Base-by-base conservation (phyloP, 495 filamentous ascomycete species). In the Durotheca rogersii region DNA sequence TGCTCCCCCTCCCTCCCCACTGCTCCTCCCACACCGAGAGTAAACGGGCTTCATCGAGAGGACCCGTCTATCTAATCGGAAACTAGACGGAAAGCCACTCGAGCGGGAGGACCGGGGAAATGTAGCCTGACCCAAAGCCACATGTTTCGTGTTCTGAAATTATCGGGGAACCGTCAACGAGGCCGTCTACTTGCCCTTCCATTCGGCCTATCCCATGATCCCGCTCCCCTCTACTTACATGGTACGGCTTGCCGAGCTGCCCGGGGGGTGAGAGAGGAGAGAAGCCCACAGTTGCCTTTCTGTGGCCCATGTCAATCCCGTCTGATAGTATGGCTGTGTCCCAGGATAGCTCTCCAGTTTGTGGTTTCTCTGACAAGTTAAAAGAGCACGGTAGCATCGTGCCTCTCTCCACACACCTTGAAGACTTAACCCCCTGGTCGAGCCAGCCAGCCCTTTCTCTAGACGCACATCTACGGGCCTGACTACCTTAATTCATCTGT, bases 351-450 rank as follows among this genome's bases (percentile, higher is more conserved):
- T 60, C 56, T 60, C 56, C 51, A 60, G 56, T 60, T 53, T 60
- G 56, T 60, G 31, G 51, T 60, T 60, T 55, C 56, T 60, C 56
- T 60, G 56, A 56, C 56, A 55, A 51, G 51, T 48, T 47, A 51
- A 60, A 55, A 59, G 55, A 60, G 56, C 51, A 60, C 56, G 36
- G 56, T 60, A 60, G 43, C 56, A 60, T 60, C 51, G 56, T 51
- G 42, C 36, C 23, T 48, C 56, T 56, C 52, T 61, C 58, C 58
- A 56, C 56, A 60, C 51, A 60, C 56, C 53, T 51, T 55, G 56
- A 59, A 59, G 49, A 53, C 53, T 59, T 49, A 32, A 49, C 56
- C 56, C 56, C 50, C 23, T 9, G 9, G 9, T 4, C 23, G 9
- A 49, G 56, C 56, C 53, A 59, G 56, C 55, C 50, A 53, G 56